A percentile compares a stretch with the other conserved stretches of the same genome.
phyloP scores from a whole-genome alignment of 2,329 filamentous ascomycete species.

The Orbilia quercus region DNA sequence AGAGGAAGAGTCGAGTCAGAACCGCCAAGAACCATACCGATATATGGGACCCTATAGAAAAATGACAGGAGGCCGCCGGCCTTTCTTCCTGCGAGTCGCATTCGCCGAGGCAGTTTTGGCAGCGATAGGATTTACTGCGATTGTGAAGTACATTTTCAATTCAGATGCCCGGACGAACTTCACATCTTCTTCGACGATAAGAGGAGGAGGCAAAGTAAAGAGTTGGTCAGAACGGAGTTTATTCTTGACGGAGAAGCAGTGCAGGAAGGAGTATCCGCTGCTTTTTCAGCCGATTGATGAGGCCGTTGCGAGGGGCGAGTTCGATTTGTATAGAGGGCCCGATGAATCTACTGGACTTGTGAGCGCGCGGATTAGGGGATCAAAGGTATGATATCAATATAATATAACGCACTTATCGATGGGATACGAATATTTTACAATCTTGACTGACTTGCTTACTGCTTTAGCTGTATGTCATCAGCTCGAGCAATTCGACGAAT shows the following conservation, averaged over 20 bases:
- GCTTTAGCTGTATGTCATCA: conserved; percentile 41
- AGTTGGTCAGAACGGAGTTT: conserved; percentile 25
- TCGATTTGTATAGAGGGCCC: conserved; percentile 44
- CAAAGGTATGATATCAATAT: conserved; percentile 34
- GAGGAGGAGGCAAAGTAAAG: conserved; percentile 17
- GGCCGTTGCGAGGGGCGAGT: conserved; percentile 36
- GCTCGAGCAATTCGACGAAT: conserved; percentile 38
- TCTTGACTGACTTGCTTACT: too few species aligned
- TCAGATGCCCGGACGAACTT: conserved; percentile 11
- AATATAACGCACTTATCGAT: too few species aligned
- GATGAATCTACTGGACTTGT: conserved; percentile 49
- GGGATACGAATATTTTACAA: too few species aligned
- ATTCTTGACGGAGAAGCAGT: conserved; percentile 47
- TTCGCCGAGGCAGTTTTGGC: conserved; percentile 49
- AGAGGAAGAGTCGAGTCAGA: too few species aligned
- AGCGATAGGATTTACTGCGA: conserved; percentile 31
- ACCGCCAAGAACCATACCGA: not conserved
- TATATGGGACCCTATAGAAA: conserved; percentile 39
- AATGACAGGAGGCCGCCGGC: conserved; percentile 37
- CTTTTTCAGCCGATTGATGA: conserved; percentile 44
- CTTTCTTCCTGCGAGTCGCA: conserved; percentile 49
- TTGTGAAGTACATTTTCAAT: conserved; percentile 41
- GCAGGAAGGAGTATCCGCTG: conserved; percentile 46
- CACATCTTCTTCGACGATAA: conserved; percentile 1
- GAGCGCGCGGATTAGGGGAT: conserved; percentile 40